Evolutionary conservation across 306 rosid genomes (phyloP).

Genomic region (Quercus suber): DNA sequence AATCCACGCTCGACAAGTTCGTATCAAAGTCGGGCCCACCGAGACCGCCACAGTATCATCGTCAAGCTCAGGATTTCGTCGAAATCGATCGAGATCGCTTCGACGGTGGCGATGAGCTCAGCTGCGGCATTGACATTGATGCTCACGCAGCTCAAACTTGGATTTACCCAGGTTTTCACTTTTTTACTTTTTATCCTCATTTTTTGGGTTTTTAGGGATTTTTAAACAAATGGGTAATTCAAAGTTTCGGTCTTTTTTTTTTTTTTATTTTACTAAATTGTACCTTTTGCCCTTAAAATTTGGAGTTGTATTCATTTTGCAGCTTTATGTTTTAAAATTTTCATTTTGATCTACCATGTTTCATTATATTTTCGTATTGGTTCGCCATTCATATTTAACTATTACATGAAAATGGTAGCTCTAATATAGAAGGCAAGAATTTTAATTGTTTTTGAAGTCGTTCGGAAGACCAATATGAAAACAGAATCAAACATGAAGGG

Average conservation of each 20-base stretch:
- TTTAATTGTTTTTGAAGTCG: too few relatives aligned
- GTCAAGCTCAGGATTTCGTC: neutral
- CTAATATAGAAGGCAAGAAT: neutral
- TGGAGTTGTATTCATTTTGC: too few relatives aligned
- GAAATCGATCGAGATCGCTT: constrained; percentile 10
- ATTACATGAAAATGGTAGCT: too few relatives aligned
- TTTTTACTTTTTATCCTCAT: neutral
- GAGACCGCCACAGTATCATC: constrained; percentile 3
- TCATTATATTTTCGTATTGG: neutral
- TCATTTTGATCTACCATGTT: neutral
- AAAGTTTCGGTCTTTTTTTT: neutral
- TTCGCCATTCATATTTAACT: neutral
- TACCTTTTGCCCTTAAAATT: too few relatives aligned
- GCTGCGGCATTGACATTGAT: constrained; percentile 44
- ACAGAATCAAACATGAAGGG: too few relatives aligned
- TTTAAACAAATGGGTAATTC: neutral
- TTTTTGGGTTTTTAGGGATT: neutral
- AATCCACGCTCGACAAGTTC: constrained; percentile 59
- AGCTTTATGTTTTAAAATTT: neutral
- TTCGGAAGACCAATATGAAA: too few relatives aligned
- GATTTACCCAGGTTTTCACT: constrained; percentile 70
- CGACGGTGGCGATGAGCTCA: constrained; percentile 11
- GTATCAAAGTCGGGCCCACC: constrained; percentile 31
- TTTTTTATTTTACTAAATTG: too few relatives aligned
- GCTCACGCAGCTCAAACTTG: constrained; percentile 79